Evolutionary conservation across 805 yeast species (phyloP).

Genomic region (Ascoidea tarda): DNA sequence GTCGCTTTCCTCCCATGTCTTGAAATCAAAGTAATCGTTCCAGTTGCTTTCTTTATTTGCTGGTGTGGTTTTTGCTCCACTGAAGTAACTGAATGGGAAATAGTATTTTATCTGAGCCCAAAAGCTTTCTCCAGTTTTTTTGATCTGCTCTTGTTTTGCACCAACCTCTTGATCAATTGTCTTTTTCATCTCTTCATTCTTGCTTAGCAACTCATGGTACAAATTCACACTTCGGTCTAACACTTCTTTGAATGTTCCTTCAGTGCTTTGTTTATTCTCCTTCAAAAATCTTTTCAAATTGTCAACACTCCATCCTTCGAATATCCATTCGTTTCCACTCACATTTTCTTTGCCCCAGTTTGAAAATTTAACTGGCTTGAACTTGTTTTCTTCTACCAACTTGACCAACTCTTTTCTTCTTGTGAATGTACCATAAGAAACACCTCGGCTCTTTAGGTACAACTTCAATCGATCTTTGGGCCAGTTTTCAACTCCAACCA

Average conservation of each 20-base stretch:
- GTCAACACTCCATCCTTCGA: not conserved
- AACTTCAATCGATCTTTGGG: slow-evolving; percentile 27
- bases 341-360: not conserved
- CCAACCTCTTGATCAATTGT: not conserved
- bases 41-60: not conserved
- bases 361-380: slow-evolving; percentile 15
- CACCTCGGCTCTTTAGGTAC: slow-evolving; percentile 26
- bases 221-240: slow-evolving; percentile 10
- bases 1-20: not conserved
- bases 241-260: slow-evolving; percentile 18
- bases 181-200: not conserved
- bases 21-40: not conserved
- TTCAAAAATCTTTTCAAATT: slow-evolving; percentile 4
- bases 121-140: not conserved
- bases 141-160: not conserved
- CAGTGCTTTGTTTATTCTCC: slow-evolving; percentile 3
- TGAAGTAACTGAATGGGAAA: no score
- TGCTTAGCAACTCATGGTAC: not conserved
- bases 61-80: not conserved
- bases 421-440: slow-evolving; percentile 24
- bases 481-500: slow-evolving; percentile 32
- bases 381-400: slow-evolving; percentile 24
- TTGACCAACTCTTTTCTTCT: slow-evolving; percentile 25
- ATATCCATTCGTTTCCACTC: not conserved
- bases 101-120: not conserved